Conservation (phyloP, 225 moss, liverwort and hornwort genomes). For the Polytrichum formosum region DNA sequence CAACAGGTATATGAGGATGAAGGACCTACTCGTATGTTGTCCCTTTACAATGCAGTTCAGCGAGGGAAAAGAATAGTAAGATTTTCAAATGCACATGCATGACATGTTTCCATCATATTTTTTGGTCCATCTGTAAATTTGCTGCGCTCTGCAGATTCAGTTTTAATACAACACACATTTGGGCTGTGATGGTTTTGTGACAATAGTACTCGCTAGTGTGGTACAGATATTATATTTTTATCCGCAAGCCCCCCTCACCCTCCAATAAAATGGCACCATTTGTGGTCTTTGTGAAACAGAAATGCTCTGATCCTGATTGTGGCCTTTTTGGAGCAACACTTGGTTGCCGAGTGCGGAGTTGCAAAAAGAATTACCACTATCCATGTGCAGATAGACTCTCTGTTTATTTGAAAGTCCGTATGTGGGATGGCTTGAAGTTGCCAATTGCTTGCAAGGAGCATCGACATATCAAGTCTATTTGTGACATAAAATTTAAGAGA, state of each 20-base stretch:
- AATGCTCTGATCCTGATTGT: slow-evolving; percentile 75
- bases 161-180: too few species aligned
- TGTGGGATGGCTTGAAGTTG: slow-evolving; percentile 84
- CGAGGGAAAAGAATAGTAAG: slow-evolving; percentile 49
- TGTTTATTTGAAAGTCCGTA: slow-evolving; percentile 59
- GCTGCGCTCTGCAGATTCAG: too few species aligned
- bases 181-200: too few species aligned
- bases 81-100: neutral
- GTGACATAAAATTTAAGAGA: slow-evolving; percentile 23
- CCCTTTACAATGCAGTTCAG: slow-evolving; percentile 32
- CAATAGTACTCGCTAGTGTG: too few species aligned
- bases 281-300: slow-evolving; percentile 29
- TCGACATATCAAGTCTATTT: slow-evolving; percentile 36
- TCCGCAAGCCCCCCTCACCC: too few species aligned
- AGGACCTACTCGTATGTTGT: slow-evolving; percentile 24
- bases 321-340: slow-evolving; percentile 79
- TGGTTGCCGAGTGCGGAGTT: slow-evolving; percentile 75
- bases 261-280: too few species aligned
- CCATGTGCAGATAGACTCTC: slow-evolving; percentile 86
- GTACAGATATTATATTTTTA: too few species aligned
- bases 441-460: slow-evolving; percentile 83
- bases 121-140: too few species aligned
- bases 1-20: slow-evolving; percentile 64
- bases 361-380: slow-evolving; percentile 77
- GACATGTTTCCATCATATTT: too few species aligned